Evolutionary conservation across 352 stramenopile genomes (phyloP).

Genomic region (Pythium aristosporum): DNA sequence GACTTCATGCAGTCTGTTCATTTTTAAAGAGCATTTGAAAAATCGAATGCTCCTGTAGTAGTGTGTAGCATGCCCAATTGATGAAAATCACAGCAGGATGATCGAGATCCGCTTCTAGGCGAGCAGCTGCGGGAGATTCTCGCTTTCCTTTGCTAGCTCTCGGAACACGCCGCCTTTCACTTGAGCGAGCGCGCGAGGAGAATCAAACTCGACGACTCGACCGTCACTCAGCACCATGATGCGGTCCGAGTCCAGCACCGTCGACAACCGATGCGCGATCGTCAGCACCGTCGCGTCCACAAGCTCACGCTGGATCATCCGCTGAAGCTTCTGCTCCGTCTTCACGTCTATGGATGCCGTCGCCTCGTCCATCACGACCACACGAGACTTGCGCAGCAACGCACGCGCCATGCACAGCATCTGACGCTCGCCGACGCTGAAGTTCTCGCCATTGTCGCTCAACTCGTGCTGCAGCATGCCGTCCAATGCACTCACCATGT

Average conservation of each 20-base stretch:
- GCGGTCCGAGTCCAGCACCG: slow-evolving; percentile 89
- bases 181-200: slow-evolving; percentile 34
- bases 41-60: too few relatives aligned
- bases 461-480: slow-evolving; percentile 24
- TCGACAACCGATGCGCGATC: slow-evolving; percentile 94
- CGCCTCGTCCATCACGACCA: slow-evolving; percentile 95
- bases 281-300: slow-evolving; percentile 86
- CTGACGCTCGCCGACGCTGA: slow-evolving; percentile 91
- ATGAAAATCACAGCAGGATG: too few relatives aligned
- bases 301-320: slow-evolving; percentile 88
- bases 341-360: slow-evolving; percentile 71
- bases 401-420: slow-evolving; percentile 36
- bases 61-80: too few relatives aligned
- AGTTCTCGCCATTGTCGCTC: slow-evolving; percentile 89
- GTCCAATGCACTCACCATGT: slow-evolving; percentile 23
- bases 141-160: slow-evolving; percentile 32
- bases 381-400: slow-evolving; percentile 45
- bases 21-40: too few relatives aligned
- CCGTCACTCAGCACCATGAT: slow-evolving; percentile 89
- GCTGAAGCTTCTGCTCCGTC: slow-evolving; percentile 65
- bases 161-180: slow-evolving; percentile 24
- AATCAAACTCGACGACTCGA: slow-evolving; percentile 84
- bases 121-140: slow-evolving; percentile 24
- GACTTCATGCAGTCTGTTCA: too few relatives aligned
- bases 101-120: too few relatives aligned